Evolutionary conservation across 352 stramenopile genomes (phyloP), one percentile per base, ranked within the genome.

Genomic region (Pythium pectinolyticum): DNA sequence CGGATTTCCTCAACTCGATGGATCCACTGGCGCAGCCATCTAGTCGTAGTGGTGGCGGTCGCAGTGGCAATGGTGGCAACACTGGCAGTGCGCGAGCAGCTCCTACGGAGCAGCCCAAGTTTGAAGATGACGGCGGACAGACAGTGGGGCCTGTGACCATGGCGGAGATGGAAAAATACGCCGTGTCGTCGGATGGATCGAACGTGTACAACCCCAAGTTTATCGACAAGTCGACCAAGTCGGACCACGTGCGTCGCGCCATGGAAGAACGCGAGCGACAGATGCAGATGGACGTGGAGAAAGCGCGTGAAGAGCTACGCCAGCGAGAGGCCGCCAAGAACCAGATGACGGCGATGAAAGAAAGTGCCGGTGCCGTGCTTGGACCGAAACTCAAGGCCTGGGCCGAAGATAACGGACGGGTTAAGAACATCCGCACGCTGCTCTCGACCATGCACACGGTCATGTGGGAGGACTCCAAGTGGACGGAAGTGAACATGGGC

Each of bases 401-500:
- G 86, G 86, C 86, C 2, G 84, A 94, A 43, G 86, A 94, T 67
- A 93, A 93, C 54, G 86, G 86, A n/a, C 84, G 82, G 22, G 78
- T 90, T 35, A 95, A 96, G 72, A 97, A 97, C 61, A 93, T 97
- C 57, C 85, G 90, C 51, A 96, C 87, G 53, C 70, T 97, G 51
- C 73, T 97, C 25, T 94, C 82, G 34, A 97, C 88, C 45, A 96
- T 97, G 89, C 89, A 97, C 64, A 77, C 80, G 30, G 86, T 97
- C 27, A 92, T 97, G 77, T 97, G 90, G 90, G 80, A 94, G 24
- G 86, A 83, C 61, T 89, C 76, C 60, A 90, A 91, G 53, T 97
- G 90, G 90, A 73, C 70, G 17, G 86, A 94, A 57, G 82, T 96
- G 19, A 92, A 92, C 72, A 94, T 97, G 86, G 89, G 83, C 64